A percentile compares a stretch with the other conserved stretches of the same genome.
Conservation (phyloP, 2,329 filamentous ascomycete genomes). For the Colletotrichum nymphaeae region DNA sequence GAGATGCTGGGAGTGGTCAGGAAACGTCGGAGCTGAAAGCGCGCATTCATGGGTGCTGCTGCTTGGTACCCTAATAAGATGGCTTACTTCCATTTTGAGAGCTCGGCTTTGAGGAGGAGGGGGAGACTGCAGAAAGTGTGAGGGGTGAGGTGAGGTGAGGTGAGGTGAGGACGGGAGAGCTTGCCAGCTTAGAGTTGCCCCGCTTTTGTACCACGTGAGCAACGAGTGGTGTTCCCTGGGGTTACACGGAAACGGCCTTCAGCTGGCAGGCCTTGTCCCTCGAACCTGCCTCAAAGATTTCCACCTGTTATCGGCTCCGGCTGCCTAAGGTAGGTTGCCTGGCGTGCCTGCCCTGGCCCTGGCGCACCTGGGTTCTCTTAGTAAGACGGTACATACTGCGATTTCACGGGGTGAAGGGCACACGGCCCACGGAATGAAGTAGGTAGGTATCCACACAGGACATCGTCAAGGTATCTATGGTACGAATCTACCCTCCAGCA, state of each 20-base stretch:
- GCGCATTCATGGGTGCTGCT: background rate
- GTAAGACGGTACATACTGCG: too few relatives aligned
- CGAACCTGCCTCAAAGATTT: too few relatives aligned
- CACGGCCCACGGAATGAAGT: too few relatives aligned
- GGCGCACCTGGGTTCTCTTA: background rate
- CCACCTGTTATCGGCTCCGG: background rate
- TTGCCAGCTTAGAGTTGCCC: background rate
- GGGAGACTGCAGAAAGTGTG: background rate
- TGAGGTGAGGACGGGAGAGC: background rate
- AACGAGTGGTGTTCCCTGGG: background rate
- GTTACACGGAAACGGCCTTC: slow-evolving; percentile 10
- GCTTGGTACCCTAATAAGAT: background rate
- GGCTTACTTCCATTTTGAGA: background rate
- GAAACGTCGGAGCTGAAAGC: background rate
- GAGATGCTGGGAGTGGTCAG: background rate
- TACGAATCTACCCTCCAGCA: background rate
- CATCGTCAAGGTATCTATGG: background rate
- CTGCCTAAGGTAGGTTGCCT: background rate
- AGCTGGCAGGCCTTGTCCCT: background rate
- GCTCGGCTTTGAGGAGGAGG: background rate
- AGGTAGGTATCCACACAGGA: background rate
- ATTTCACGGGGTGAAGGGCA: too few relatives aligned
- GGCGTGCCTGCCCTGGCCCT: too few relatives aligned
- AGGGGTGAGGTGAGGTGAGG: background rate
- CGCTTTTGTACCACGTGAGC: background rate